phyloP scores from a whole-genome alignment of 2,329 filamentous ascomycete species.

The Amphichorda felina region DNA sequence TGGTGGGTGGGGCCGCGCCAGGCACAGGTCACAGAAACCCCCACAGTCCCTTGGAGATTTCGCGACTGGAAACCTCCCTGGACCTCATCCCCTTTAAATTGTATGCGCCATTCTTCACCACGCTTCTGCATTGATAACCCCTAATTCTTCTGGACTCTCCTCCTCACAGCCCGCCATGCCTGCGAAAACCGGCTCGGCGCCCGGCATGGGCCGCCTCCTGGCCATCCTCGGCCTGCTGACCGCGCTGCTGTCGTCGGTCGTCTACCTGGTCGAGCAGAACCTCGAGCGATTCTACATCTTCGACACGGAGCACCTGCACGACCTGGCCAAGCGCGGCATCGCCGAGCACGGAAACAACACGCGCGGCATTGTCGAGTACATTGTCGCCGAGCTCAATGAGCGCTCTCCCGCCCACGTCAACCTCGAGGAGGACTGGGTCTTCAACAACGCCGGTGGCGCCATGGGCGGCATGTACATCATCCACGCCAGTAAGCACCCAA shows the following conservation, averaged over 20 bases:
- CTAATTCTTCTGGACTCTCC: too few species aligned
- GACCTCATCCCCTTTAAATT: too few species aligned
- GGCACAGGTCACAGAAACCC: too few species aligned
- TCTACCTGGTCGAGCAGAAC: slow-evolving; percentile 46
- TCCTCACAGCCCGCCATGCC: neutral
- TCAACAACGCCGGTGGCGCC: slow-evolving; percentile 84
- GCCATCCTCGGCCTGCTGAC: slow-evolving; percentile 37
- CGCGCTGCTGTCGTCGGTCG: slow-evolving; percentile 39
- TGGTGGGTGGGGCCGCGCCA: too few species aligned
- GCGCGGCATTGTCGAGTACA: slow-evolving; percentile 52
- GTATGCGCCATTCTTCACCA: too few species aligned
- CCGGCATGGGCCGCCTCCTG: neutral
- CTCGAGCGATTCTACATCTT: slow-evolving; percentile 65
- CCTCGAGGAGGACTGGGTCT: slow-evolving; percentile 70
- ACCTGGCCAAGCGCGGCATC: slow-evolving; percentile 55
- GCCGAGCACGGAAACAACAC: slow-evolving; percentile 66
- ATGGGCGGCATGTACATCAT: slow-evolving; percentile 91
- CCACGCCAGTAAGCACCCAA: slow-evolving; percentile 63
- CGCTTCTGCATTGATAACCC: too few species aligned
- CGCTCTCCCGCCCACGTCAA: slow-evolving; percentile 47
- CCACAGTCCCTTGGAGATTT: too few species aligned
- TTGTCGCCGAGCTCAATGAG: slow-evolving; percentile 52
- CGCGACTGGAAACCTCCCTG: too few species aligned
- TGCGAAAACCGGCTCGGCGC: neutral
- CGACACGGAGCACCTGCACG: slow-evolving; percentile 53